Percentiles rank a stretch among this genome's conserved stretches.
Evolutionary conservation across 2,329 filamentous ascomycete genomes (phyloP).

Genomic region (Paecilomyces variotii): DNA sequence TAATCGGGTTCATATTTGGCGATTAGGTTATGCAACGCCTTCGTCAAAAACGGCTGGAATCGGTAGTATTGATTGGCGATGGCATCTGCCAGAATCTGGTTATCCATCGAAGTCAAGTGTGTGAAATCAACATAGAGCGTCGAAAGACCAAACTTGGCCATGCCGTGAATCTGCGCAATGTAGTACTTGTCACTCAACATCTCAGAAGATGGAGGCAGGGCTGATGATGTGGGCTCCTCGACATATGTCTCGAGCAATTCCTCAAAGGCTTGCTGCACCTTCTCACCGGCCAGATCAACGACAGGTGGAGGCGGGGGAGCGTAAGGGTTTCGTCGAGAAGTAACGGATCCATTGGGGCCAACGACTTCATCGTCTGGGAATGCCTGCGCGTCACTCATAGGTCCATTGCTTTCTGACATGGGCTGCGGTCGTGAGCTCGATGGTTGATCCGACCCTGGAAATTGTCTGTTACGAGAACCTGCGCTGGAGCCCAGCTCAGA

Average conservation of each 20-base stretch:
- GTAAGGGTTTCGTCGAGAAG: slow-evolving; percentile 40
- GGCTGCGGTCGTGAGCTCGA: slow-evolving; percentile 50
- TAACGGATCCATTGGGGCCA: slow-evolving; percentile 43
- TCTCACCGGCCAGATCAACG: slow-evolving; percentile 54
- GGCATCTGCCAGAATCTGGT: slow-evolving; percentile 74
- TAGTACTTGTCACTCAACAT: slow-evolving; percentile 57
- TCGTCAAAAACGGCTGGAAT: slow-evolving; percentile 83
- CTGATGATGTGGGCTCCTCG: slow-evolving; percentile 50
- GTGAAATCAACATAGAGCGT: slow-evolving; percentile 63
- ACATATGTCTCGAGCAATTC: slow-evolving; percentile 54
- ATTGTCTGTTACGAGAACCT: slow-evolving; percentile 20
- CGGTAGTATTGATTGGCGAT: slow-evolving; percentile 90
- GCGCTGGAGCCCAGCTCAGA: slow-evolving; percentile 32
- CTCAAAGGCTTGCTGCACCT: slow-evolving; percentile 55
- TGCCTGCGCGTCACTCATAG: slow-evolving; percentile 49
- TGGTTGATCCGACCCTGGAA: slow-evolving; percentile 30
- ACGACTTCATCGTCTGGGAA: slow-evolving; percentile 57
- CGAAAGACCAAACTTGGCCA: slow-evolving; percentile 53
- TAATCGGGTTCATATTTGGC: slow-evolving; percentile 91
- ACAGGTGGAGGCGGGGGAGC: slow-evolving; percentile 50
- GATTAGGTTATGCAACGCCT: slow-evolving; percentile 84
- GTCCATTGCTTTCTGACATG: slow-evolving; percentile 42
- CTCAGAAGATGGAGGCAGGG: slow-evolving; percentile 46
- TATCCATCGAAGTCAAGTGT: slow-evolving; percentile 69
- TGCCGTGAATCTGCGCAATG: slow-evolving; percentile 57